Evolutionary conservation across 1,284 basidiomycete species (phyloP), one percentile per base, ranked within the genome.

Genomic region (Schizophyllum amplum): DNA sequence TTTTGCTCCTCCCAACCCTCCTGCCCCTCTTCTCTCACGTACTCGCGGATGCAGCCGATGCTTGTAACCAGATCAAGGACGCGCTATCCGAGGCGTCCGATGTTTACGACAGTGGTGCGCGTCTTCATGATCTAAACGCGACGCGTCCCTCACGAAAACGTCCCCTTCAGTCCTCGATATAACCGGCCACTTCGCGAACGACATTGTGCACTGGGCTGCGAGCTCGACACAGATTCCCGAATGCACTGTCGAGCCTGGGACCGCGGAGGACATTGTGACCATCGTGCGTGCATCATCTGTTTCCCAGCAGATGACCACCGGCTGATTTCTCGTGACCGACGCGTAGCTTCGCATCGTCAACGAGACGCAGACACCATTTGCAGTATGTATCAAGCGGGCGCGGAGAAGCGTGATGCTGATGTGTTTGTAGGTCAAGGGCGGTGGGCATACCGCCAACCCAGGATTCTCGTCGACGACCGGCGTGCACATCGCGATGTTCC

Each of bases 391-490:
- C 33, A 9, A 9, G 13, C 33, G 33, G 33, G 13, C 33, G 33
- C 17, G 13, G 33, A 17, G 33, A 9, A 17, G 11, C 24, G 15
- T 42, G 42, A 7, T 51, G 26, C 13, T 33, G 25, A 21, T 50
- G 47, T 23, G 24, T 9, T n/a, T n/a, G 47, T 5, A 78, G 73
- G 69, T 81, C 58, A 80, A 80, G 62, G 73, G 76, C 6, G 81
- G 76, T 21, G 80, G 79, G 0, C 79, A 81, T 62, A 61, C 74
- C 0, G 66, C 71, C 6, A 80, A 78, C 61, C 71, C 71, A 1
- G 74, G 74, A 2, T 80, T 78, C 65, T 80, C 77, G 20, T 82
- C 80, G 0, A 80, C 79, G 1, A 61, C 66, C 0, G 80, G 81
- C 20, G 72, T 83, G 9, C 80, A 81, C 33, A 80, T 83, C 61